Evolutionary conservation across 1,139 yeast genomes (phyloP).

Genomic region (Geotrichum klebahnii): DNA sequence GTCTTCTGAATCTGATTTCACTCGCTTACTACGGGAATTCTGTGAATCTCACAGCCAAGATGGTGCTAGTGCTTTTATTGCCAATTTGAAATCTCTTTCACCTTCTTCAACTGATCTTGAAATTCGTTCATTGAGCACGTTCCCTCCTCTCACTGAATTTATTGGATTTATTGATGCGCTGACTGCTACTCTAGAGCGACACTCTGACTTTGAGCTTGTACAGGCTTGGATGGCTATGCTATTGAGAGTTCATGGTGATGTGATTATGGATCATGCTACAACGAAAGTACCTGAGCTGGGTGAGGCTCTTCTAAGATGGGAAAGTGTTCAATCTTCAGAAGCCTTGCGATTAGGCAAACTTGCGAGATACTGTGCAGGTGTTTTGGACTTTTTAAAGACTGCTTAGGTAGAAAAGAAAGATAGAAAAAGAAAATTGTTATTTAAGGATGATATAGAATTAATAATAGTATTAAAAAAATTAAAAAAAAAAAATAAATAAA

Average conservation of each 20-base stretch:
- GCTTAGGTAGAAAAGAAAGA: slow-evolving; percentile 21
- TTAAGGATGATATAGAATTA: background rate
- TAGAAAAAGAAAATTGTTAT: background rate
- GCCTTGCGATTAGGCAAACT: slow-evolving; percentile 58
- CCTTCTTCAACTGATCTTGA: slow-evolving; percentile 84
- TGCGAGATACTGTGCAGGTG: slow-evolving; percentile 80
- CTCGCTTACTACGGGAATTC: slow-evolving; percentile 59
- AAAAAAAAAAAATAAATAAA: background rate
- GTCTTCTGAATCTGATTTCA: slow-evolving; percentile 70
- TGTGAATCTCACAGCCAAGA: slow-evolving; percentile 14
- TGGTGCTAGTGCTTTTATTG: slow-evolving; percentile 44
- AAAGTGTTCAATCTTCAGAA: slow-evolving; percentile 43
- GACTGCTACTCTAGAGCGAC: slow-evolving; percentile 53
- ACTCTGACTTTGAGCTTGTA: slow-evolving; percentile 61
- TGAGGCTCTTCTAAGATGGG: slow-evolving; percentile 51
- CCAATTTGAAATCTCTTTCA: slow-evolving; percentile 55
- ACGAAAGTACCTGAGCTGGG: slow-evolving; percentile 34
- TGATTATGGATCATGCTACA: slow-evolving; percentile 45
- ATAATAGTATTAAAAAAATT: background rate
- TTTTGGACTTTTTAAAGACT: slow-evolving; percentile 55
- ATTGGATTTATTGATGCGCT: slow-evolving; percentile 62
- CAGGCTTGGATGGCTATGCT: slow-evolving; percentile 78
- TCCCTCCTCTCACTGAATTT: slow-evolving; percentile 62
- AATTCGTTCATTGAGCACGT: slow-evolving; percentile 67
- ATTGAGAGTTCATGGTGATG: slow-evolving; percentile 77